A percentile compares a stretch with the other conserved stretches of the same genome.
Conservation (phyloP, 2,329 filamentous ascomycete species). For the Stromatinia cepivora region DNA sequence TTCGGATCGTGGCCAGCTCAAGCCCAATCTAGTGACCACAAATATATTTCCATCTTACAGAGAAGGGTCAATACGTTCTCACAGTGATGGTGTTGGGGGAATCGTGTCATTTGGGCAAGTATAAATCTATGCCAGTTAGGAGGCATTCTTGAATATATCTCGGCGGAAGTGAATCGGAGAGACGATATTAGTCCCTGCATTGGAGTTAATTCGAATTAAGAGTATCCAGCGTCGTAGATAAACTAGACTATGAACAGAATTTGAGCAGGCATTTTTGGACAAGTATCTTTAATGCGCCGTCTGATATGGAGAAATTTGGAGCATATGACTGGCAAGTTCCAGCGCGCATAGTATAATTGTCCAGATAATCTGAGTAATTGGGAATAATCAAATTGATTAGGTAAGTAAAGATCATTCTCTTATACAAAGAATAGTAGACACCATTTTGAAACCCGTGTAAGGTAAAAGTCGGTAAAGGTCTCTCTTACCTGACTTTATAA, state of each 20-base stretch:
- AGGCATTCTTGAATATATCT: background rate
- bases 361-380: too few relatives aligned
- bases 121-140: too few relatives aligned
- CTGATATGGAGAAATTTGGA: background rate
- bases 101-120: too few relatives aligned
- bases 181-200: background rate
- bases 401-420: background rate
- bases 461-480: background rate
- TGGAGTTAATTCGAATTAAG: background rate
- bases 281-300: background rate
- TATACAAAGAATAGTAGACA: background rate
- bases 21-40: too few relatives aligned
- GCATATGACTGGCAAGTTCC: background rate
- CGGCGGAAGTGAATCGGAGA: background rate
- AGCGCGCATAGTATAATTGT: background rate
- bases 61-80: too few relatives aligned
- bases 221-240: background rate
- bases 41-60: too few relatives aligned
- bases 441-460: too few relatives aligned
- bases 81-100: too few relatives aligned
- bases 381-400: rapidly evolving
- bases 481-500: background rate
- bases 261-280: background rate
- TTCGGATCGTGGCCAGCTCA: too few relatives aligned
- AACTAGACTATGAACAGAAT: background rate